phyloP scores from a whole-genome alignment of 2,329 filamentous ascomycete genomes.

The Diaporthe eres region DNA sequence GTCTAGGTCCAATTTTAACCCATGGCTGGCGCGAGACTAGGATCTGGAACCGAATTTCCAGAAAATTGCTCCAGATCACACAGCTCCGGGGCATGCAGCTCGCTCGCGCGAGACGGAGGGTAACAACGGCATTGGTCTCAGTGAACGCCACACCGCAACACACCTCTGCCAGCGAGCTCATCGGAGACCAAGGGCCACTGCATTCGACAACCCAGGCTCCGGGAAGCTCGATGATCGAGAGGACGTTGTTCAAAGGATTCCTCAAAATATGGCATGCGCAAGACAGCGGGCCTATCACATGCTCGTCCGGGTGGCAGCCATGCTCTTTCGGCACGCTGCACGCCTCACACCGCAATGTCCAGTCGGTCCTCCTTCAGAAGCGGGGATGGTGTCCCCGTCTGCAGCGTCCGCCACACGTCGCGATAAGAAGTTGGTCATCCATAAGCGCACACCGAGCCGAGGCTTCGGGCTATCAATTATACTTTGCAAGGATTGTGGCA shows the following conservation, averaged over 20 bases:
- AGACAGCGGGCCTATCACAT: constrained; percentile 11
- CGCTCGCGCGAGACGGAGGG: constrained; percentile 19
- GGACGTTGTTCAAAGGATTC: not conserved
- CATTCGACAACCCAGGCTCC: constrained; percentile 18
- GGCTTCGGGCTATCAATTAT: constrained; percentile 23
- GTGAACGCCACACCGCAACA: constrained; percentile 36
- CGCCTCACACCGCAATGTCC: constrained; percentile 31
- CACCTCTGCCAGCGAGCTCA: constrained; percentile 21
- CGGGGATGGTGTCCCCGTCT: constrained; percentile 24
- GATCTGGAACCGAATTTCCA: constrained; percentile 39
- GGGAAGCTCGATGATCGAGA: constrained; percentile 12
- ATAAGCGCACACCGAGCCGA: constrained; percentile 27
- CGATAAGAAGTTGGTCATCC: constrained; percentile 29
- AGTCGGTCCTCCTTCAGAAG: constrained; percentile 23
- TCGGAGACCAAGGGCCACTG: not conserved
- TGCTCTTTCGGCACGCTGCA: constrained; percentile 20
- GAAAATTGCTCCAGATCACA: constrained; percentile 36
- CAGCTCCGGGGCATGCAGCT: constrained; percentile 26
- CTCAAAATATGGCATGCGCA: constrained; percentile 13
- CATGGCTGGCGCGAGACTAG: constrained; percentile 39
- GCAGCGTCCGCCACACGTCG: constrained; percentile 12
- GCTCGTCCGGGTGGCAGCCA: constrained; percentile 16
- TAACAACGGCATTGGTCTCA: constrained; percentile 32
- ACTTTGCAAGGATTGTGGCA: constrained; percentile 31
- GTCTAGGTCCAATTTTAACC: constrained; percentile 40